These are phyloP conservation scores for Lyophyllum decastes DNA, from an alignment of 768 basidiomycete genomes.

Conservation along the genomic window DNA sequence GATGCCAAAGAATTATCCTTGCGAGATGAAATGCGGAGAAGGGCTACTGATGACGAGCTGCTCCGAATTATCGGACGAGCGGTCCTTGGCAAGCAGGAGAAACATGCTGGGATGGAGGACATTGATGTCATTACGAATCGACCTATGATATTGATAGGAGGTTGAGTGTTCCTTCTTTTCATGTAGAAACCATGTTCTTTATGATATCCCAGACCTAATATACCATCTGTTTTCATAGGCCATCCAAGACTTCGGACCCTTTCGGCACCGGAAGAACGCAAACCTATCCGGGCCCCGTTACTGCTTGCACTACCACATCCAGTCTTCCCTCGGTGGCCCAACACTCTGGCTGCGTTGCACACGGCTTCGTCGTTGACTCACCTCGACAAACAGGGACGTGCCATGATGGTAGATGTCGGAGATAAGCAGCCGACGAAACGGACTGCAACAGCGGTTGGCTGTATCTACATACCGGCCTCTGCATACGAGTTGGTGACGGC, in stretches of 20 bases:
- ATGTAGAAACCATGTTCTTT: conserved; percentile 22
- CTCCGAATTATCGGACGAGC: conserved; percentile 63
- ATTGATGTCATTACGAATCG: conserved; percentile 77
- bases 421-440: conserved; percentile 63
- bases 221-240: conserved; percentile 14
- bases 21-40: conserved; percentile 68
- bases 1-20: conserved; percentile 84
- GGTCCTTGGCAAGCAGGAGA: conserved; percentile 71
- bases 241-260: neutral
- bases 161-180: conserved; percentile 60
- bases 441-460: conserved; percentile 73
- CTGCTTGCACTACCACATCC: neutral
- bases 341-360: conserved; percentile 23
- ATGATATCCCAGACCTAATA: conserved; percentile 17
- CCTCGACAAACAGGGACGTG: conserved; percentile 67
- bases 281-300: neutral
- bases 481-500: conserved; percentile 68
- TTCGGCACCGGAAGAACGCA: neutral
- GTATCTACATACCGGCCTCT: conserved; percentile 63
- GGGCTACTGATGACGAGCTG: conserved; percentile 65
- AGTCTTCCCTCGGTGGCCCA: conserved; percentile 11
- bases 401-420: conserved; percentile 84
- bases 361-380: conserved; percentile 57
- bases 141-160: conserved; percentile 93
- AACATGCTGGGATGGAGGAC: conserved; percentile 82